Conservation (phyloP, 179 eudicot species). For the Spergularia azorica region DNA sequence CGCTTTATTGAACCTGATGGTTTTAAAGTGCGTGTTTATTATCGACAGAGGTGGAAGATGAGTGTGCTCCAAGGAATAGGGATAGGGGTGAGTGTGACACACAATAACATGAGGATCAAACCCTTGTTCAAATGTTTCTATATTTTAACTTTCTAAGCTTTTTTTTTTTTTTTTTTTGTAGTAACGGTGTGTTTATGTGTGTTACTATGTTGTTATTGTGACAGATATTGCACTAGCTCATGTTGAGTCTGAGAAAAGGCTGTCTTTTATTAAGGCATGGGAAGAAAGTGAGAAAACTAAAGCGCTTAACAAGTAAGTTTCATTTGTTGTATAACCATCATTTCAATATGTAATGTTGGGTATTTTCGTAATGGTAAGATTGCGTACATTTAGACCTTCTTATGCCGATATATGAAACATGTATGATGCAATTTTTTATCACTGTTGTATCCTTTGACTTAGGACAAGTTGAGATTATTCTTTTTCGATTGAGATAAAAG, state of each 20-base stretch:
- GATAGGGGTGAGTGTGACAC: conserved; percentile 33
- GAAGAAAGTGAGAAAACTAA: conserved; percentile 75
- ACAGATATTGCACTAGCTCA: conserved; percentile 76
- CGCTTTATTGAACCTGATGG: neutral
- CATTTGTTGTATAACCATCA: neutral
- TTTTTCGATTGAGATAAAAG: too few relatives aligned
- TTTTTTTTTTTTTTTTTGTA: too few relatives aligned
- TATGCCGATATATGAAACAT: neutral
- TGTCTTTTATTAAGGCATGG: conserved; percentile 90
- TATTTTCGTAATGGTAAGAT: neutral
- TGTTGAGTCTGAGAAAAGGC: conserved; percentile 66
- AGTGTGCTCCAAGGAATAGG: conserved; percentile 24
- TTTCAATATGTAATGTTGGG: neutral
- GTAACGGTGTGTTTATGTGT: neutral
- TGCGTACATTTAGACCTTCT: neutral
- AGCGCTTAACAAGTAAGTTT: conserved; percentile 69
- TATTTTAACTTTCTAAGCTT: too few relatives aligned
- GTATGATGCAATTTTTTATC: neutral
- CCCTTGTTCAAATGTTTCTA: too few relatives aligned
- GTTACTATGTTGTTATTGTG: neutral
- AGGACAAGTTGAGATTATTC: too few relatives aligned
- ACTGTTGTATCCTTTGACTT: too few relatives aligned
- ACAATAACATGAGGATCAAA: too few relatives aligned
- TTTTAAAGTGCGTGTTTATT: neutral
- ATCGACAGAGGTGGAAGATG: conserved; percentile 33